These are phyloP conservation scores for Coniella lustricola DNA, from an alignment of 2,329 filamentous ascomycete species.

Conservation along the genomic window DNA sequence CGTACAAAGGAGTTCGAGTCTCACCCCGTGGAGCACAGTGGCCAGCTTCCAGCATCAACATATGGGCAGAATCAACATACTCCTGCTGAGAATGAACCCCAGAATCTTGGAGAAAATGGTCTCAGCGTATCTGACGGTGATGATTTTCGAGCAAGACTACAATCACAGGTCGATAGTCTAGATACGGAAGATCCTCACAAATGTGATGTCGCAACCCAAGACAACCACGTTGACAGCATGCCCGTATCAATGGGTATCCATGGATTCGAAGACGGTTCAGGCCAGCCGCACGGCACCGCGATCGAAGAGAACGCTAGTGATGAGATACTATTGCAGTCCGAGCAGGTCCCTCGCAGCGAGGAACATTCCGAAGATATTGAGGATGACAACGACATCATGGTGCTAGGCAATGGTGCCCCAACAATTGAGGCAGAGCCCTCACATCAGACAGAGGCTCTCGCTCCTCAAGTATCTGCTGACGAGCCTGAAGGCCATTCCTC, in stretches of 20 bases:
- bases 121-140: not conserved
- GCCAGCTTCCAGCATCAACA: not conserved
- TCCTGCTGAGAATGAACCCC: not conserved
- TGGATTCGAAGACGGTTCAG: not conserved
- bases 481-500: too few species aligned
- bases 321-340: not conserved
- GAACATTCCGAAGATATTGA: too few species aligned
- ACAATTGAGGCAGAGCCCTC: too few species aligned
- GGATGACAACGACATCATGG: constrained; percentile 18
- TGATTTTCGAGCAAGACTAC: not conserved
- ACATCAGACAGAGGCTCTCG: too few species aligned
- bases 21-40: too few species aligned
- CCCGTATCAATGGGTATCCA: not conserved
- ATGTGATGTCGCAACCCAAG: not conserved
- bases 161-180: not conserved
- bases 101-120: not conserved
- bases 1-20: too few species aligned
- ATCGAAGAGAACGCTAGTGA: not conserved
- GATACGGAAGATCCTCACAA: not conserved
- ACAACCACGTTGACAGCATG: not conserved
- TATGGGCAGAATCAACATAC: not conserved
- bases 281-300: not conserved
- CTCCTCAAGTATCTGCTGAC: too few species aligned
- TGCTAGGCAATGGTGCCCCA: too few species aligned
- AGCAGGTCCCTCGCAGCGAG: too few species aligned